A percentile compares a stretch with the other conserved stretches of the same genome.
phyloP scores from a whole-genome alignment of 306 rosid genomes.

The Carpinus fangiana region DNA sequence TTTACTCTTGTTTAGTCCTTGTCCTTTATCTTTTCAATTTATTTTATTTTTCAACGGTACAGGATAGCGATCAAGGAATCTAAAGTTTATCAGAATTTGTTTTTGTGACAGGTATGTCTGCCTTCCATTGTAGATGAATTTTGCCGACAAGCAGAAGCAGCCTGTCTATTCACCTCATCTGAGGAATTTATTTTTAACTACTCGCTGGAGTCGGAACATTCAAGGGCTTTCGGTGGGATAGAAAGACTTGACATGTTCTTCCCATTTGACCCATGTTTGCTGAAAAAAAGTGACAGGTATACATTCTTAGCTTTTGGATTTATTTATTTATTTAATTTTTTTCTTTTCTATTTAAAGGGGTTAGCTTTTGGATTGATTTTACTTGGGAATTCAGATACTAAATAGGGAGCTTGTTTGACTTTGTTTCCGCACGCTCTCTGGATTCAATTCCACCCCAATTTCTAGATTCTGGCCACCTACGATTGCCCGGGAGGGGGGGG shows the following conservation, averaged over 20 bases:
- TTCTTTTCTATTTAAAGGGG: no score
- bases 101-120: constrained; percentile 69
- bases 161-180: constrained; percentile 54
- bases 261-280: constrained; percentile 87
- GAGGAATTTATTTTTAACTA: constrained; percentile 55
- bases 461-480: no score
- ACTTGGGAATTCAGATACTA: neutral
- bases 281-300: constrained; percentile 76
- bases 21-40: neutral
- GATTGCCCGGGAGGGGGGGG: no score
- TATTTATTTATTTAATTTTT: no score
- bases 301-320: neutral
- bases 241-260: constrained; percentile 89
- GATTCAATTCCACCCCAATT: no score
- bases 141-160: constrained; percentile 79
- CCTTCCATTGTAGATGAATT: constrained; percentile 82
- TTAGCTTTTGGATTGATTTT: neutral
- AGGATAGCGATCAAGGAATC: neutral
- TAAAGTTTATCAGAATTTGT: neutral
- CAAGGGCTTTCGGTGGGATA: constrained; percentile 75
- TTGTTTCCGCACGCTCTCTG: neutral
- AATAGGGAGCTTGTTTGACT: neutral
- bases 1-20: neutral
- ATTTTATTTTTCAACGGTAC: neutral
- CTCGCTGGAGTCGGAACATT: constrained; percentile 71